Base-by-base conservation (phyloP, 441 rosid genomes). In the Jatropha podagrica region DNA sequence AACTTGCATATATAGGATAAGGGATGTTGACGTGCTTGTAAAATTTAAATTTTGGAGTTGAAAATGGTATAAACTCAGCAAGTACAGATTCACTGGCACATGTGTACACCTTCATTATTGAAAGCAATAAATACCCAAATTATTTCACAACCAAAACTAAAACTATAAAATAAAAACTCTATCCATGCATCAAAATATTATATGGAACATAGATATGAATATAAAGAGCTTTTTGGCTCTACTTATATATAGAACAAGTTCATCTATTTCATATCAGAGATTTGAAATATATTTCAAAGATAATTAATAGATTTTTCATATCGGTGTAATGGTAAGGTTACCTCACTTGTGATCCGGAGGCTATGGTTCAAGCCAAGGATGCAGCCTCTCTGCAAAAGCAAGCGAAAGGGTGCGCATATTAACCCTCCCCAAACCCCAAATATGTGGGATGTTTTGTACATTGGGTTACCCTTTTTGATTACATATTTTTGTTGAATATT, bases 61-160 rank as follows among this genome's bases (percentile, higher is more conserved):
- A 79, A 82, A 84, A 86, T 64, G 98, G 94, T 76, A 94, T 77
- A 74, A 66, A 91, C 48, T 78, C 68, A 14, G 94, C 86, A 65
- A 92, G 78, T 71, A 84, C 93, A 8, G 97, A 81, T 81, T 92
- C 95, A 27, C 77, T 83, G 48, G 9, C 60, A 72, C 96, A 89
- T 15, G 98, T 96, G 76, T 90, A 90, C 63, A 94, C 94, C 98
- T 96, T 85, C 71, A 82, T 67, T 38, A 69, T 3, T 59, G 61
- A 83, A 75, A 76, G 44, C 26, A 55, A 65, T 32, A 55, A 65
- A 20, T 38, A 5, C n/a, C 71, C 32, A 59, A 37, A 49, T 38
- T 44, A 44, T 15, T 20, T 10, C 41, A 14, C 12, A 42, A 64
- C 13, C 55, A 17, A 37, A 11, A 37, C 23, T 26, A 46, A 10